Evolutionary conservation across 441 rosid genomes (phyloP).

Genomic region (Syzygium syzygioides): DNA sequence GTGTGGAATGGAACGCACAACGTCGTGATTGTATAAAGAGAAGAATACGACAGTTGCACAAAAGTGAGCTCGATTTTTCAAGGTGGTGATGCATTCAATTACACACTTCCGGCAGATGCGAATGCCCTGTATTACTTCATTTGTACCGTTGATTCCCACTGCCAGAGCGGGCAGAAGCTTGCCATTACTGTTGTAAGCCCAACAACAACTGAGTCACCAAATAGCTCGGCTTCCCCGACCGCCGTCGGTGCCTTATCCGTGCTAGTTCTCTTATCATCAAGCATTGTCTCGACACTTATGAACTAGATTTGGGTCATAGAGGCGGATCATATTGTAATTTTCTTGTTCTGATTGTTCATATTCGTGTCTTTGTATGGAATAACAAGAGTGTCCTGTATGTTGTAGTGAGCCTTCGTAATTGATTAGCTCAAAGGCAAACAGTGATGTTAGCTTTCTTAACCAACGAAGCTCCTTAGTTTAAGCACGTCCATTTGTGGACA

Average conservation of each 20-base stretch:
- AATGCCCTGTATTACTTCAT: not conserved
- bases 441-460: not conserved
- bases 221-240: not conserved
- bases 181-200: not conserved
- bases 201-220: not conserved
- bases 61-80: not conserved
- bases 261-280: not conserved
- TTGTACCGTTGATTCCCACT: not conserved
- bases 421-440: not conserved
- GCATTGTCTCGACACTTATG: not conserved
- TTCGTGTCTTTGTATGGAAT: not conserved
- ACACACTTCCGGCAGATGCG: not conserved
- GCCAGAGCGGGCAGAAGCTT: not conserved
- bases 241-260: not conserved
- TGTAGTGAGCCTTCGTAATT: not conserved
- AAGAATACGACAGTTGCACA: not conserved
- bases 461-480: too few species aligned
- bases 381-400: not conserved
- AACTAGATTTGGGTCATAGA: not conserved
- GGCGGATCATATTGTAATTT: not conserved
- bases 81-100: fast-evolving
- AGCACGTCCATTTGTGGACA: too few species aligned
- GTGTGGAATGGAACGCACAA: not conserved
- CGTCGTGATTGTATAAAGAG: not conserved
- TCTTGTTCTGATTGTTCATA: not conserved